These are phyloP conservation scores for Aegle marmelos DNA, from an alignment of 345 rosid genomes.

Conservation along the genomic window DNA sequence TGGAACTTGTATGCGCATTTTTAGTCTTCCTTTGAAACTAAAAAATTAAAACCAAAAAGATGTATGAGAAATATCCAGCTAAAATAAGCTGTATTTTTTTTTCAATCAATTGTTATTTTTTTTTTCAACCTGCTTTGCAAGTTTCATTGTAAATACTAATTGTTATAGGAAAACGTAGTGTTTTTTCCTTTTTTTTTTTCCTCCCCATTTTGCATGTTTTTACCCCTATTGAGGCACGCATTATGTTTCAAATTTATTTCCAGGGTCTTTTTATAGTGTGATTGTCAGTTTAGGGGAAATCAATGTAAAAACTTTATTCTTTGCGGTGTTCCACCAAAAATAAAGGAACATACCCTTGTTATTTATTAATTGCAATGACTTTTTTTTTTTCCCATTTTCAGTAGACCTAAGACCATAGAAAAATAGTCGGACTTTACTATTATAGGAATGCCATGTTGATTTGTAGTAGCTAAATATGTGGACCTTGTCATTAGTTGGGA, in stretches of 20 bases:
- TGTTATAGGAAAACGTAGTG: neutral
- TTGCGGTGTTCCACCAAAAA: neutral
- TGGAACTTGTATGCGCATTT: neutral
- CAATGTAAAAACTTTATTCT: neutral
- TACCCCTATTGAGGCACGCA: neutral
- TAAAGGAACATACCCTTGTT: neutral
- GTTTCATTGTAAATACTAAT: neutral
- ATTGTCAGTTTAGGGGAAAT: neutral
- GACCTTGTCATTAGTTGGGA: neutral
- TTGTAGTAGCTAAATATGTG: neutral
- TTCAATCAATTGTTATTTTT: neutral
- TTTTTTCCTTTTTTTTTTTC: neutral
- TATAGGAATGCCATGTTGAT: neutral
- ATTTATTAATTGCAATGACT: neutral
- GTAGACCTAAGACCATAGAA: neutral
- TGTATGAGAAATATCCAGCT: neutral
- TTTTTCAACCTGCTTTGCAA: neutral
- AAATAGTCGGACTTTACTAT: neutral
- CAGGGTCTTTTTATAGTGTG: neutral
- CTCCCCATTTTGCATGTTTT: no score
- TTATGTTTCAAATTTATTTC: neutral
- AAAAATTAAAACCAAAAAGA: neutral
- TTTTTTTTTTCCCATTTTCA: neutral
- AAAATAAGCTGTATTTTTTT: neutral
- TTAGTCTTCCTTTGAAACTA: neutral